These are phyloP conservation scores for Crucihimalaya himalaica DNA, from an alignment of 345 rosid species.

Conservation along the genomic window DNA sequence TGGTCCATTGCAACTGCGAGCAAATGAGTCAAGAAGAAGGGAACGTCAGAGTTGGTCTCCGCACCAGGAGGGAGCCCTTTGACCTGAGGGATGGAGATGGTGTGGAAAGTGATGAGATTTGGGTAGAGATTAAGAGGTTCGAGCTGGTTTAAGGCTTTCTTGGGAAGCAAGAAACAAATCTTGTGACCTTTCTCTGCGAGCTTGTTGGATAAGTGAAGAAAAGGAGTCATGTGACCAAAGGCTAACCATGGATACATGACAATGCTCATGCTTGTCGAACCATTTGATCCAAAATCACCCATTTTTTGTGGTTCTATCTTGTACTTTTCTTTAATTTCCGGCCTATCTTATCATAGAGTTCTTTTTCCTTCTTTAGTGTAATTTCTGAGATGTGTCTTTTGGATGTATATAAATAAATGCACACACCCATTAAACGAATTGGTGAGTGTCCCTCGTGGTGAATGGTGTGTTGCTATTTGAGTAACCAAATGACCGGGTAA, in stretches of 20 bases:
- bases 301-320: background rate
- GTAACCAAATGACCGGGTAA: slow-evolving; percentile 11
- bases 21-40: slow-evolving; percentile 42
- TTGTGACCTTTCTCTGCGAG: slow-evolving; percentile 51
- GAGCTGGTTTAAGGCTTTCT: slow-evolving; percentile 41
- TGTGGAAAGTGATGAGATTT: slow-evolving; percentile 49
- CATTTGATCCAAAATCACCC: slow-evolving; percentile 26
- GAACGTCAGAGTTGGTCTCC: slow-evolving; percentile 73
- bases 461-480: slow-evolving; percentile 4
- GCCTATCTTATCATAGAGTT: background rate
- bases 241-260: slow-evolving; percentile 67
- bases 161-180: slow-evolving; percentile 51
- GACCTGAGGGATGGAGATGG: slow-evolving; percentile 50
- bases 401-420: background rate
- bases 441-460: slow-evolving; percentile 25
- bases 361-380: background rate
- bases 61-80: slow-evolving; percentile 70
- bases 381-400: background rate
- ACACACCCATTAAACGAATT: background rate
- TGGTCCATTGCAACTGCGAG: slow-evolving; percentile 66
- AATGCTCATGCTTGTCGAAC: slow-evolving; percentile 37
- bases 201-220: slow-evolving; percentile 55
- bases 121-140: slow-evolving; percentile 47
- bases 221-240: slow-evolving; percentile 58
- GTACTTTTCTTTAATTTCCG: background rate